phyloP scores from a whole-genome alignment of 2,329 filamentous ascomycete genomes.

The Colletotrichum plurivorum region DNA sequence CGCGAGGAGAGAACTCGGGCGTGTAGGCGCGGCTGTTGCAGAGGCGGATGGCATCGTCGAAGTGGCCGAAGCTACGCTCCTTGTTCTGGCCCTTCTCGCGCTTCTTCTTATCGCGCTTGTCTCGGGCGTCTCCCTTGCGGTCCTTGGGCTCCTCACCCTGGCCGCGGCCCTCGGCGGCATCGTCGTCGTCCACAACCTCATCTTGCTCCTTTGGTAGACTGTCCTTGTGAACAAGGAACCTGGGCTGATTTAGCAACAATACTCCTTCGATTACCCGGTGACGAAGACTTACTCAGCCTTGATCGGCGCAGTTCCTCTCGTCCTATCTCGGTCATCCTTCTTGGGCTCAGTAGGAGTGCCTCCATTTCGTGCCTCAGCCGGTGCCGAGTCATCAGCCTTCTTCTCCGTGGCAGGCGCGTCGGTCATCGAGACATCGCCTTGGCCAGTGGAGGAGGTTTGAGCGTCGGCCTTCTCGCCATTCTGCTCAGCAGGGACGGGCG shows the following conservation, averaged over 20 bases:
- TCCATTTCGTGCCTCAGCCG: slow-evolving; percentile 29
- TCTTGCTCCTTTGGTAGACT: slow-evolving; percentile 70
- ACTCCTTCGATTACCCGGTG: not conserved
- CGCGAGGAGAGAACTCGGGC: slow-evolving; percentile 84
- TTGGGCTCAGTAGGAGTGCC: slow-evolving; percentile 27
- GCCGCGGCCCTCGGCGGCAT: slow-evolving; percentile 62
- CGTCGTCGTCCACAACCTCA: slow-evolving; percentile 61
- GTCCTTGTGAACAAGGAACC: slow-evolving; percentile 50
- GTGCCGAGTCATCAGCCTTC: not conserved
- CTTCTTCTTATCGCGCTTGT: slow-evolving; percentile 62
- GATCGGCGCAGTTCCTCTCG: slow-evolving; percentile 50
- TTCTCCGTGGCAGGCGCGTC: slow-evolving; percentile 22
- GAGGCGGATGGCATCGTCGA: slow-evolving; percentile 81
- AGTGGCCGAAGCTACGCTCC: slow-evolving; percentile 83
- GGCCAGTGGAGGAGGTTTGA: not conserved
- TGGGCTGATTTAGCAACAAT: slow-evolving; percentile 36
- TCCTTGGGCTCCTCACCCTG: slow-evolving; percentile 62
- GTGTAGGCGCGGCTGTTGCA: slow-evolving; percentile 81
- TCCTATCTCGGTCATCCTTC: slow-evolving; percentile 41
- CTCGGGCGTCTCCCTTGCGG: slow-evolving; percentile 60
- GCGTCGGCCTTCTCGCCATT: slow-evolving; percentile 12
- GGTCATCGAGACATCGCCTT: slow-evolving; percentile 32
- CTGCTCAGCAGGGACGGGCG: slow-evolving; percentile 33
- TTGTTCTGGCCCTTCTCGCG: slow-evolving; percentile 79
- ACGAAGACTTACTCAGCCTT: slow-evolving; percentile 53